Percentiles rank a stretch among this genome's conserved stretches.
These are phyloP conservation scores for Dactylonectria estremocensis DNA, from an alignment of 2,329 filamentous ascomycete genomes.

Conservation along the genomic window DNA sequence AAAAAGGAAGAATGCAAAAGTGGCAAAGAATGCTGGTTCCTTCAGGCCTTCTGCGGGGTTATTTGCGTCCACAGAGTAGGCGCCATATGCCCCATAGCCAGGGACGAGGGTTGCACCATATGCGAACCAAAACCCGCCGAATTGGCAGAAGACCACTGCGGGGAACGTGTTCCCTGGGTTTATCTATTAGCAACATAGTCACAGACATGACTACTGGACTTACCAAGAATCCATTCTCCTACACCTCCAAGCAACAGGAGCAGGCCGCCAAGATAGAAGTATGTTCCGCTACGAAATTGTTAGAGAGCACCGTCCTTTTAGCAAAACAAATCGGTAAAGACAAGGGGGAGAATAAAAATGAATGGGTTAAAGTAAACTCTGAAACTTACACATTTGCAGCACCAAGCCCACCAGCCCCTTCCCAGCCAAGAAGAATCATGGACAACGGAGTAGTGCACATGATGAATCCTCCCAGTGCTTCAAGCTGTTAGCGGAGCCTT, in stretches of 20 bases:
- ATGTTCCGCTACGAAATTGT: conserved; percentile 45
- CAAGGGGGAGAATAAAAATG: background rate
- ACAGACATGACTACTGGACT: background rate
- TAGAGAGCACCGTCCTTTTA: too few species aligned
- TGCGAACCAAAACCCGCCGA: background rate
- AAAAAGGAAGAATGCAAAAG: background rate
- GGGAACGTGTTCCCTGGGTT: background rate
- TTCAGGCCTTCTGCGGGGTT: background rate
- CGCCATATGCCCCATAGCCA: background rate
- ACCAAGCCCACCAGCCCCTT: conserved; percentile 41
- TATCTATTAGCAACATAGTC: background rate
- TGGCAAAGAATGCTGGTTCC: conserved; percentile 1
- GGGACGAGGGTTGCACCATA: background rate
- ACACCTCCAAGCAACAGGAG: conserved; percentile 61
- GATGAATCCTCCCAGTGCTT: conserved; percentile 41
- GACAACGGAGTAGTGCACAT: conserved; percentile 41
- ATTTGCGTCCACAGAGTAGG: background rate
- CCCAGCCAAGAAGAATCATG: conserved; percentile 41
- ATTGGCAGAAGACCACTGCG: background rate
- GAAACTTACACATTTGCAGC: conserved; percentile 42
- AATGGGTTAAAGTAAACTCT: background rate
- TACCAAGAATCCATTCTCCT: conserved; percentile 62
- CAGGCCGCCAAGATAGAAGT: conserved; percentile 61
- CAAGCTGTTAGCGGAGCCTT: too few species aligned
- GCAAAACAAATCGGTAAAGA: background rate